Percentiles rank a stretch among this genome's conserved stretches.
phyloP scores from a whole-genome alignment of 495 filamentous ascomycete species.

The Trichocladium antarcticum region DNA sequence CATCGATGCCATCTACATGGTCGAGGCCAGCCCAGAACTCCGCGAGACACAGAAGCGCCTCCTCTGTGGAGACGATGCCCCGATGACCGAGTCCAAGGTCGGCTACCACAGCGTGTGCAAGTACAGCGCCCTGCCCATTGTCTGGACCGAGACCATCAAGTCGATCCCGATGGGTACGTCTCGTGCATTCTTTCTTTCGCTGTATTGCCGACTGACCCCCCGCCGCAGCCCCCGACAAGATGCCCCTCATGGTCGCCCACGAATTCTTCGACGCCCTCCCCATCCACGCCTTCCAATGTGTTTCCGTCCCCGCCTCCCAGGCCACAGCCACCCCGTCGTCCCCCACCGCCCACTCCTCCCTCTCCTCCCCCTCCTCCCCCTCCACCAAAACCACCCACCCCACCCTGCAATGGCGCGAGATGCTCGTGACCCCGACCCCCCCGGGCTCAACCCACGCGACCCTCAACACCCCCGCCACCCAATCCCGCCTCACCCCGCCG shows the following conservation, averaged over 20 bases:
- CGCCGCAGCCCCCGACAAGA: slow-evolving; percentile 48
- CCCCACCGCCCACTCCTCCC: slow-evolving; percentile 31
- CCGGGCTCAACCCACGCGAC: slow-evolving; percentile 35
- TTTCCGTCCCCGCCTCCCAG: slow-evolving; percentile 39
- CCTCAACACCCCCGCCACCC: slow-evolving; percentile 42
- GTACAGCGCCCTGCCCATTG: slow-evolving; percentile 54
- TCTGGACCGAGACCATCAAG: slow-evolving; percentile 87
- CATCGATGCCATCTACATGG: slow-evolving; percentile 77
- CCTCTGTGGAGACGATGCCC: slow-evolving; percentile 65
- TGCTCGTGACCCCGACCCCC: slow-evolving; percentile 65
- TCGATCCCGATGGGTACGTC: slow-evolving; percentile 50
- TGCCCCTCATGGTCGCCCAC: slow-evolving; percentile 88
- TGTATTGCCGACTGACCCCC: slow-evolving; percentile 2
- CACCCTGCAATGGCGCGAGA: slow-evolving; percentile 73
- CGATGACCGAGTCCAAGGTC: slow-evolving; percentile 57
- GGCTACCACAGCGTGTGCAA: slow-evolving; percentile 70
- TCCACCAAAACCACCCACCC: slow-evolving; percentile 34
- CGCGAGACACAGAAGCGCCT: slow-evolving; percentile 64
- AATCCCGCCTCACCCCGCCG: slow-evolving; percentile 39
- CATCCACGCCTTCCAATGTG: slow-evolving; percentile 84
- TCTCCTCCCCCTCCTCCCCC: slow-evolving; percentile 31
- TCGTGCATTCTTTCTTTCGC: neutral
- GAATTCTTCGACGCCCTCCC: slow-evolving; percentile 99
- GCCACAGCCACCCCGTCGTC: slow-evolving; percentile 30
- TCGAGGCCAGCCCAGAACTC: slow-evolving; percentile 74